Conservation (phyloP, 805 yeast genomes). For the Teunomyces gatunensis region DNA sequence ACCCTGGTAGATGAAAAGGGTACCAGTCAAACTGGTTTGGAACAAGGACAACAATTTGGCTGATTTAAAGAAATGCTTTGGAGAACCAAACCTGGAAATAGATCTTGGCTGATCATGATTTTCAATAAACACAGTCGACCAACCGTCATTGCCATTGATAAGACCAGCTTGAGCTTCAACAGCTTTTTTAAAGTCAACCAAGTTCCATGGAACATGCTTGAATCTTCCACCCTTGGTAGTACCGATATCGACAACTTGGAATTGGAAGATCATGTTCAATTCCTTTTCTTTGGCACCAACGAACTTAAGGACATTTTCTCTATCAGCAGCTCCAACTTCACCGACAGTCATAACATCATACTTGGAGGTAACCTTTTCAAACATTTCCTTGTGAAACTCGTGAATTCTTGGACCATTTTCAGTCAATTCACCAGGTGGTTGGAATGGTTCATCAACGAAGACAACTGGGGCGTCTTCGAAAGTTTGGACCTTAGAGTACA, state of each 20-base stretch:
- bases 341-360: slow-evolving; percentile 59
- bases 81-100: slow-evolving; percentile 49
- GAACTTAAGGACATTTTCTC: slow-evolving; percentile 43
- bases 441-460: slow-evolving; percentile 39
- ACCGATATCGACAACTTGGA: slow-evolving; percentile 36
- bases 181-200: slow-evolving; percentile 40
- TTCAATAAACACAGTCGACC: slow-evolving; percentile 55
- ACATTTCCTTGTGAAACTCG: slow-evolving; percentile 56
- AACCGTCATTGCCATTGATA: slow-evolving; percentile 49
- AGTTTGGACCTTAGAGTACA: slow-evolving; percentile 47
- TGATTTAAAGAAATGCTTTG: slow-evolving; percentile 26
- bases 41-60: slow-evolving; percentile 50
- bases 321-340: slow-evolving; percentile 46
- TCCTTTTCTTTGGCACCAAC: slow-evolving; percentile 40
- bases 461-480: slow-evolving; percentile 50
- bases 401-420: slow-evolving; percentile 56
- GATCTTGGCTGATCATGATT: slow-evolving; percentile 61
- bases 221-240: slow-evolving; percentile 34
- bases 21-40: slow-evolving; percentile 49
- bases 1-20: slow-evolving; percentile 57
- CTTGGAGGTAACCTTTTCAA: slow-evolving; percentile 36
- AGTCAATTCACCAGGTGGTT: slow-evolving; percentile 32
- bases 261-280: slow-evolving; percentile 42
- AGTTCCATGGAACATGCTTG: slow-evolving; percentile 27
- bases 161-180: slow-evolving; percentile 25